Evolutionary conservation across 495 filamentous ascomycete species (phyloP).

Genomic region (Penicillium macrosclerotiorum): DNA sequence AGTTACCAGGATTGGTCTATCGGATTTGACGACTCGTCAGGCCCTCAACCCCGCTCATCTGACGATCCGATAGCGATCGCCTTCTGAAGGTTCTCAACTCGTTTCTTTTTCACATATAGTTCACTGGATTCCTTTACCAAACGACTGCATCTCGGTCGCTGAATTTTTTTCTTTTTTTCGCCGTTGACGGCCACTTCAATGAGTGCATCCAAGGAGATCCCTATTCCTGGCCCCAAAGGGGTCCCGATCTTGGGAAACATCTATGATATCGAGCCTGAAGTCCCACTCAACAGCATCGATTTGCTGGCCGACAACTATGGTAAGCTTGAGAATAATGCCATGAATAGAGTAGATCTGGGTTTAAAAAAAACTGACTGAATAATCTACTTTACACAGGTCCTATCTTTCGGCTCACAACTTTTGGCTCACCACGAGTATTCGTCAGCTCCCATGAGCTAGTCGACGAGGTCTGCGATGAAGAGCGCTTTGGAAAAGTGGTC

Average conservation of each 20-base stretch:
- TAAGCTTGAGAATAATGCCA: too few relatives aligned
- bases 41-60: too few relatives aligned
- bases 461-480: conserved; percentile 68
- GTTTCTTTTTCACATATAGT: too few relatives aligned
- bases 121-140: too few relatives aligned
- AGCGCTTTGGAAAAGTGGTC: conserved; percentile 59
- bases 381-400: conserved; percentile 44
- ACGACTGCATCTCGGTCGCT: too few relatives aligned
- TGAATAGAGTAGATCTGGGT: too few relatives aligned
- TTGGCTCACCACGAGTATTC: conserved; percentile 31
- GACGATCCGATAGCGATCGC: too few relatives aligned
- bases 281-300: conserved; percentile 52
- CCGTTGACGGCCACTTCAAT: conserved; percentile 8
- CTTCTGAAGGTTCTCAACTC: too few relatives aligned
- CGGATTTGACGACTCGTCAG: too few relatives aligned
- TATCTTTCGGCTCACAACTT: conserved; percentile 49
- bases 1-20: too few relatives aligned
- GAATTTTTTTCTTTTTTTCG: not conserved
- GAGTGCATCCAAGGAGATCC: conserved; percentile 20
- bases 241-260: conserved; percentile 67
- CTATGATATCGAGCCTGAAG: conserved; percentile 53
- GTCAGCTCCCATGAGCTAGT: conserved; percentile 53
- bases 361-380: too few relatives aligned
- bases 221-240: conserved; percentile 61
- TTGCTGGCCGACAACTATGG: conserved; percentile 63